Conservation (phyloP, 345 rosid genomes). For the Eucalyptus marginata region DNA sequence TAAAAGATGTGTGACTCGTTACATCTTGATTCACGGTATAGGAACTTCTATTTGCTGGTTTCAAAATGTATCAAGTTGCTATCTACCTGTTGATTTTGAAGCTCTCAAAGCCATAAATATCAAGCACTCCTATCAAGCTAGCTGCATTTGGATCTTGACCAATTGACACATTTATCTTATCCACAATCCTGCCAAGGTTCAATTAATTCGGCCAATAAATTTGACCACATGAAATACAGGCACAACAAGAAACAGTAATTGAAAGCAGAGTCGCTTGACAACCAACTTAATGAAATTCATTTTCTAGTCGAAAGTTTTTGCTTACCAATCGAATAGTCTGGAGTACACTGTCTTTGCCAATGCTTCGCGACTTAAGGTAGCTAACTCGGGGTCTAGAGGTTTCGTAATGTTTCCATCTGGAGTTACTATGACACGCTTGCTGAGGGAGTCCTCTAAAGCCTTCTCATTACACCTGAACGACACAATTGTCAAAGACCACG, state of each 20-base stretch:
- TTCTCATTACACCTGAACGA: constrained; percentile 64
- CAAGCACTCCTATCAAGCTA: constrained; percentile 90
- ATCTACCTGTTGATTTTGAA: constrained; percentile 85
- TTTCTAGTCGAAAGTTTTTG: constrained; percentile 31
- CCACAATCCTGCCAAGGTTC: constrained; percentile 64
- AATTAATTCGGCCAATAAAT: not conserved
- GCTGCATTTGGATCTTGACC: constrained; percentile 99
- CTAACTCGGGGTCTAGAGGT: constrained; percentile 86
- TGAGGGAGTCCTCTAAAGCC: constrained; percentile 88
- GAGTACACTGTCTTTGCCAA: constrained; percentile 92
- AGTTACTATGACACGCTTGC: constrained; percentile 98
- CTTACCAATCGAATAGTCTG: constrained; percentile 95
- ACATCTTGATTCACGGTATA: not conserved
- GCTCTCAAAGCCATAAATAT: constrained; percentile 97
- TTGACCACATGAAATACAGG: not conserved
- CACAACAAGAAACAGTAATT: not conserved
- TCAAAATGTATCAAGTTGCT: not conserved
- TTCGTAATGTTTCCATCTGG: constrained; percentile 97
- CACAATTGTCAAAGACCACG: not conserved
- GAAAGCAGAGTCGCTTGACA: constrained; percentile 12
- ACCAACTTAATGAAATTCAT: constrained; percentile 71
- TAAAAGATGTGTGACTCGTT: not conserved
- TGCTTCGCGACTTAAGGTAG: constrained; percentile 87
- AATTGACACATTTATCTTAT: constrained; percentile 79
- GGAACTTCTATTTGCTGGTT: not conserved